phyloP scores from a whole-genome alignment of 1,284 basidiomycete species.

The Sphaerobolus stellatus region DNA sequence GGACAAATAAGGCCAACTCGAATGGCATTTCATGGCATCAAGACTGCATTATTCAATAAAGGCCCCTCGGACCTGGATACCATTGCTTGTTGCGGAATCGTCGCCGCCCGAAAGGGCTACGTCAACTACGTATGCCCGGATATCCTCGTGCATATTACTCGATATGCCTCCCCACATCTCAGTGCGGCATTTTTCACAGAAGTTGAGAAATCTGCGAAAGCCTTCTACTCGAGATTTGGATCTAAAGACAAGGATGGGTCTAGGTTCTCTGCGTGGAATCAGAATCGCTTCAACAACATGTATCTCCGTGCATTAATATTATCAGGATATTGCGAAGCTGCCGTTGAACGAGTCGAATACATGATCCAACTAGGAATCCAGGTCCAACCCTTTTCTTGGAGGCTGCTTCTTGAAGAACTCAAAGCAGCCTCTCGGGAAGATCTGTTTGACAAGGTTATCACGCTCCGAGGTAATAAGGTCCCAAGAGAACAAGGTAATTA shows the following conservation, averaged over 20 bases:
- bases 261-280: constrained; percentile 3
- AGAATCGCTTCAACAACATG: constrained; percentile 1
- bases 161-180: constrained; percentile 8
- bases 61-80: constrained; percentile 10
- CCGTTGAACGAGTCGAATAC: constrained; percentile 1
- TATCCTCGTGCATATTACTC: constrained; percentile 7
- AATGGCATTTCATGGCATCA: neutral
- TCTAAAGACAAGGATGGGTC: constrained; percentile 1
- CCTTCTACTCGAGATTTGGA: constrained; percentile 1
- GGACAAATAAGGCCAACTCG: constrained; percentile 5
- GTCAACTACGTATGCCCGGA: constrained; percentile 4
- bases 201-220: constrained; percentile 1
- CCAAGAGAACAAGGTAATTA: too few relatives aligned
- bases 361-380: neutral
- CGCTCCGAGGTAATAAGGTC: neutral
- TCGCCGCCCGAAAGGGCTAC: constrained; percentile 8
- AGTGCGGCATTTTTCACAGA: constrained; percentile 5
- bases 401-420: neutral
- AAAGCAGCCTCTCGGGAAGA: neutral
- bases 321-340: constrained; percentile 3
- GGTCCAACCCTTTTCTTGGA: constrained; percentile 6
- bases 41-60: constrained; percentile 2
- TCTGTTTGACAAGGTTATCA: neutral
- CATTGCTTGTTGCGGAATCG: constrained; percentile 9
- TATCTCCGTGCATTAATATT: constrained; percentile 2